Evolutionary conservation across 129 eudicot genomes (phyloP).

Genomic region (Tagetes erecta): DNA sequence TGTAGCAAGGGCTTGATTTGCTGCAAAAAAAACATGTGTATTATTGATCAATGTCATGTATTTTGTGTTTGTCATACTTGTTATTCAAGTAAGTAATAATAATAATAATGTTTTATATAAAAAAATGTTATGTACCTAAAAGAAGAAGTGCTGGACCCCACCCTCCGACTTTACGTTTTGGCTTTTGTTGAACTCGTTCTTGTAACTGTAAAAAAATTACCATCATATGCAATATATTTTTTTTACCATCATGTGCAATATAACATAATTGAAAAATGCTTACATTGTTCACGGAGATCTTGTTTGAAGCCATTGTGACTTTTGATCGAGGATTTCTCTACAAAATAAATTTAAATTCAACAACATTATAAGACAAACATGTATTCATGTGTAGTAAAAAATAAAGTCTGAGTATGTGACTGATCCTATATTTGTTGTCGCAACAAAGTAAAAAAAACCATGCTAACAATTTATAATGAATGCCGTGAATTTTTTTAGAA

Average conservation of each 20-base stretch:
- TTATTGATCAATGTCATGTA: too few relatives aligned
- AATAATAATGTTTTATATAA: not conserved
- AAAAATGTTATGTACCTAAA: constrained; percentile 43
- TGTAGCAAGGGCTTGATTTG: constrained; percentile 86
- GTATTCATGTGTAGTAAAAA: too few relatives aligned
- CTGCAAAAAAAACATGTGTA: constrained; percentile 33
- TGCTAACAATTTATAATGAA: too few relatives aligned
- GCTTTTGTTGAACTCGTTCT: constrained; percentile 25
- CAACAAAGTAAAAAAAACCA: too few relatives aligned
- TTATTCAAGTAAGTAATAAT: too few relatives aligned
- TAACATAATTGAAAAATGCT: constrained; percentile 5
- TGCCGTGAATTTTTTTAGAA: too few relatives aligned
- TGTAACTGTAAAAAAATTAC: not conserved
- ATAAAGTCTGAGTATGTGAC: too few relatives aligned
- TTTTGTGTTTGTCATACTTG: too few relatives aligned
- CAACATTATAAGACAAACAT: too few relatives aligned
- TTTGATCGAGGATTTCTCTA: constrained; percentile 42
- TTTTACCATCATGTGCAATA: too few relatives aligned
- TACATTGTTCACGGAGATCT: constrained; percentile 47
- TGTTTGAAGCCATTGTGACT: constrained; percentile 47
- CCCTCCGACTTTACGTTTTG: constrained; percentile 45
- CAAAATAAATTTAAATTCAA: constrained; percentile 12
- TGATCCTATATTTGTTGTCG: too few relatives aligned
- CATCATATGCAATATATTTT: too few relatives aligned
- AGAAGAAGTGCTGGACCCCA: constrained; percentile 64